phyloP scores from a whole-genome alignment of 2,329 filamentous ascomycete species.

The Niveomyces coronatus region DNA sequence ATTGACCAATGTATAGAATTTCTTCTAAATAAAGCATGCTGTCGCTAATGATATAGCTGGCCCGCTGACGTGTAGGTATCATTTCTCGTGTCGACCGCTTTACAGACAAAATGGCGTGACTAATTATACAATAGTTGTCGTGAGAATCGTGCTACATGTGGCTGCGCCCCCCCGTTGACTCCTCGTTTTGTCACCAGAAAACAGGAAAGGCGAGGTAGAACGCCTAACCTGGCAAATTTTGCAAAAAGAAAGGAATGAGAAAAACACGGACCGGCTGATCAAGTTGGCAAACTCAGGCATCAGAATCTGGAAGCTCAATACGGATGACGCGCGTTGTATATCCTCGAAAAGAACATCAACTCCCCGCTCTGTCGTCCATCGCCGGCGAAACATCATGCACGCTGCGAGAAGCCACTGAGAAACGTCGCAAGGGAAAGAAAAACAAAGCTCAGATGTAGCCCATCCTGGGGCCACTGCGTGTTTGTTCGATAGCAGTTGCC shows the following conservation, averaged over 20 bases:
- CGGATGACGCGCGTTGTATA: too few species aligned
- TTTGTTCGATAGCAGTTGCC: slow-evolving; percentile 17
- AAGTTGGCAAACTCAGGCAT: too few species aligned
- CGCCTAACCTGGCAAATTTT: too few species aligned
- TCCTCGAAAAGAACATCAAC: too few species aligned
- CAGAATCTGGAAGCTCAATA: too few species aligned
- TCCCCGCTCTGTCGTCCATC: too few species aligned
- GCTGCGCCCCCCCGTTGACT: neutral
- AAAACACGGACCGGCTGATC: too few species aligned
- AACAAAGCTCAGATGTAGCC: slow-evolving; percentile 5
- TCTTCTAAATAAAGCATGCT: slow-evolving; percentile 1
- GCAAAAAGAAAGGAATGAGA: too few species aligned
- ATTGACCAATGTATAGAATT: too few species aligned
- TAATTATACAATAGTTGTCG: slow-evolving; percentile 6
- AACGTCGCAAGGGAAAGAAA: too few species aligned
- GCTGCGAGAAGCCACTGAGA: neutral
- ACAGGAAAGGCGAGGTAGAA: too few species aligned
- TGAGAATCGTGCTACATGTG: neutral
- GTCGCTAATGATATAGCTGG: slow-evolving; percentile 1
- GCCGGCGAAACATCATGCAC: neutral
- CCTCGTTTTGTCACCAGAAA: neutral
- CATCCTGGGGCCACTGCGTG: neutral
- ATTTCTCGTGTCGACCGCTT: slow-evolving; percentile 6
- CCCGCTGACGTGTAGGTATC: slow-evolving; percentile 8
- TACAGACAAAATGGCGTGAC: neutral